Percentiles rank a stretch among this genome's conserved stretches.
Conservation (phyloP, 164 flowering plant genomes). For the Piper betle region DNA sequence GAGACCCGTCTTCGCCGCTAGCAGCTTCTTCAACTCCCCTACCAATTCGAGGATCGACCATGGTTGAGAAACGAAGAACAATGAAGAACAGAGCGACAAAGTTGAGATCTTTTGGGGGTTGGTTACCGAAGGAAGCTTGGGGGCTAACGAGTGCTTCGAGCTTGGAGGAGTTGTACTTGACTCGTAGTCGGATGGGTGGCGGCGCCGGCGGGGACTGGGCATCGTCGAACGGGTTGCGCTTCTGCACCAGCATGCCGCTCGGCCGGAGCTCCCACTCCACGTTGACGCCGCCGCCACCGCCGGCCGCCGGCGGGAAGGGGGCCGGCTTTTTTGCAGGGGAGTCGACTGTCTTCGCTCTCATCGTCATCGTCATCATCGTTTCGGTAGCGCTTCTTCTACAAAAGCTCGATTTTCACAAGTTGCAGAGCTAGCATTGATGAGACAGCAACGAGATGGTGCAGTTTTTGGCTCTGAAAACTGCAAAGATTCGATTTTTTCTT, state of each 20-base stretch:
- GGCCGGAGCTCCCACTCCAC: conserved; percentile 84
- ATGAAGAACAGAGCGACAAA: too few species aligned
- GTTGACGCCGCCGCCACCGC: conserved; percentile 5
- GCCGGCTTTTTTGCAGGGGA: conserved; percentile 8
- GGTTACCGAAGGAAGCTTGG: conserved; percentile 77
- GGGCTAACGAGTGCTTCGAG: conserved; percentile 70
- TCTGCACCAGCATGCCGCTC: conserved; percentile 97
- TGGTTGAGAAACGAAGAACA: background rate
- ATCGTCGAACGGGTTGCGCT: conserved; percentile 31
- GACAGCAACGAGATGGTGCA: background rate
- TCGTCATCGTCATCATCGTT: conserved; percentile 39
- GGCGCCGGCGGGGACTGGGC: conserved; percentile 31
- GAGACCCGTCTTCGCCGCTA: conserved; percentile 61
- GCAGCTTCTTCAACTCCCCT: conserved; percentile 90
- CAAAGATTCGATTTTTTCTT: background rate
- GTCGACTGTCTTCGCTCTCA: conserved; percentile 27
- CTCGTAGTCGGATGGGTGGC: conserved; percentile 65
- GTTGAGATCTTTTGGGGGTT: background rate
- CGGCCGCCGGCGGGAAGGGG: conserved; percentile 5
- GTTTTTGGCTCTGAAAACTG: background rate
- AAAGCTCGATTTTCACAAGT: background rate
- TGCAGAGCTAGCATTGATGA: background rate
- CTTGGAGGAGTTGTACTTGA: conserved; percentile 54
- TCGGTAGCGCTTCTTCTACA: too few species aligned
- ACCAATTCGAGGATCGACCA: conserved; percentile 2